Conservation (phyloP, 73 alveolate genomes). For the Paramecium bursaria region DNA sequence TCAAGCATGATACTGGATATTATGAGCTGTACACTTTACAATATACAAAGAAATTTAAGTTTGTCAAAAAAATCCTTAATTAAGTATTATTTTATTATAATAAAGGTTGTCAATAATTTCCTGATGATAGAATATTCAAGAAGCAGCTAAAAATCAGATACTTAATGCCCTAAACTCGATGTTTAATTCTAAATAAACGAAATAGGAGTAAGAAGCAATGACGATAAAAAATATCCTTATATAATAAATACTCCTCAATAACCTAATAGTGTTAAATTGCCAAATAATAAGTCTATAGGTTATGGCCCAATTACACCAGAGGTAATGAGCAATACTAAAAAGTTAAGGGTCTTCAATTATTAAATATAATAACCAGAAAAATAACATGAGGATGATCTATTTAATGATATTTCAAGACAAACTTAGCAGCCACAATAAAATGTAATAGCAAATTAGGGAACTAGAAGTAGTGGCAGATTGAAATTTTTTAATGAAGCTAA, state of each 20-base stretch:
- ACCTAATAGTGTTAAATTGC: conserved; percentile 6
- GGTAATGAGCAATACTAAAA: too few relatives aligned
- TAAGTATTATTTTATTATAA: not conserved
- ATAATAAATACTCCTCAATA: not conserved
- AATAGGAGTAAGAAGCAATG: conserved; percentile 27
- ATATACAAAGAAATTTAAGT: conserved; percentile 43
- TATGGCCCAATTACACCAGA: conserved; percentile 5
- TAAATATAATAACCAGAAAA: not conserved
- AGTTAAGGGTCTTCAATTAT: conserved; percentile 23
- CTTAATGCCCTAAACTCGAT: conserved; percentile 45
- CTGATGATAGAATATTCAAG: not conserved
- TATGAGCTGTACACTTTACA: conserved; percentile 18
- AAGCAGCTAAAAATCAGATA: not conserved
- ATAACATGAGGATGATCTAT: not conserved
- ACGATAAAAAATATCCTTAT: not conserved
- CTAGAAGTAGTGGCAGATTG: conserved; percentile 67
- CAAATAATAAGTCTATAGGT: not conserved
- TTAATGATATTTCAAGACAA: not conserved
- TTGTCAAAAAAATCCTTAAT: conserved; percentile 12
- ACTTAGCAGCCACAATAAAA: not conserved
- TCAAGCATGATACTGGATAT: conserved; percentile 19
- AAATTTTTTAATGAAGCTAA: conserved; percentile 77
- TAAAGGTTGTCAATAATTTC: not conserved
- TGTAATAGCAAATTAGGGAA: conserved; percentile 21
- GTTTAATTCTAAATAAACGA: conserved; percentile 3